These are phyloP conservation scores for Leishmania arabica DNA, from an alignment of 208 protist species.

Conservation along the genomic window DNA sequence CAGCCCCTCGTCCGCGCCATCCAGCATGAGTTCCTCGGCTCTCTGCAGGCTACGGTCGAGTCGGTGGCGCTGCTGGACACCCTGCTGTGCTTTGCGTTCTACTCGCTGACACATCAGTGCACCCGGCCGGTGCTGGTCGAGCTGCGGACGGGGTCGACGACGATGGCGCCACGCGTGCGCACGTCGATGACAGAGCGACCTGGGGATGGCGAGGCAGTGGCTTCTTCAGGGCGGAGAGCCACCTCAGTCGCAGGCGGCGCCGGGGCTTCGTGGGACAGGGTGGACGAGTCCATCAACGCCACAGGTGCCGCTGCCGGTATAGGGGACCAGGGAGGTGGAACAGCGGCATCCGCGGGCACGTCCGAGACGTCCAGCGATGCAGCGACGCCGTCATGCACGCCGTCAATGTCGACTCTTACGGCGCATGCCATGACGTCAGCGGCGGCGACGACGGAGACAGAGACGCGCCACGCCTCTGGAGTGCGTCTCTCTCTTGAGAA, in stretches of 20 bases:
- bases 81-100: constrained; percentile 69
- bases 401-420: background rate
- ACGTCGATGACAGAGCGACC: background rate
- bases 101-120: constrained; percentile 50
- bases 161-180: constrained; percentile 12
- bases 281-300: background rate
- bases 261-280: background rate
- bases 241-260: background rate
- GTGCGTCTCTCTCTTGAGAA: constrained; percentile 2
- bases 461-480: background rate
- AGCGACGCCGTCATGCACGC: constrained; percentile 1
- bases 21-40: constrained; percentile 63
- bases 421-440: background rate
- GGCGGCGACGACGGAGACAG: background rate
- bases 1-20: constrained; percentile 53
- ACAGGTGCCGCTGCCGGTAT: background rate
- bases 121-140: constrained; percentile 47
- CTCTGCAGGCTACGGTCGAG: constrained; percentile 84
- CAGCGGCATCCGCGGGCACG: background rate
- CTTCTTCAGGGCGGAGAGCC: background rate
- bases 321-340: background rate
- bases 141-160: constrained; percentile 27
- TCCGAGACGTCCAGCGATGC: constrained; percentile 3
- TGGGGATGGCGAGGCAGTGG: background rate
- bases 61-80: constrained; percentile 91